phyloP scores from a whole-genome alignment of 768 basidiomycete genomes.

The Naganishia randhawae region DNA sequence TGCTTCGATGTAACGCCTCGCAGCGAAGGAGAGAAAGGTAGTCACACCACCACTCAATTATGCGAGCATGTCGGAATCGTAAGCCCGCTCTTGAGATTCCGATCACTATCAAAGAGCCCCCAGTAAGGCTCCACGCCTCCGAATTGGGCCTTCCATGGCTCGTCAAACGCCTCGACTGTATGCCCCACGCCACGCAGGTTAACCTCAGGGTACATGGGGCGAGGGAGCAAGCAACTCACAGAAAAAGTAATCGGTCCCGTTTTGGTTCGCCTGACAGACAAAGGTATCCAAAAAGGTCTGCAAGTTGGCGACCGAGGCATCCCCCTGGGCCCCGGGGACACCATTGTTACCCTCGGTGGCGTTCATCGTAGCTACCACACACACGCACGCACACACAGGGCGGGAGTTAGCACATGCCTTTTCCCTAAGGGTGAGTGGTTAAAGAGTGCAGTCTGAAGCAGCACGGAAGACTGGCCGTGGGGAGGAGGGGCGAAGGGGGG shows the following conservation, averaged over 20 bases:
- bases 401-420: no score
- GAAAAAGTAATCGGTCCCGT: constrained; percentile 81
- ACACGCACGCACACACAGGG: neutral
- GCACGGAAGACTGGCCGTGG: no score
- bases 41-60: no score
- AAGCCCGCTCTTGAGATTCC: constrained; percentile 47
- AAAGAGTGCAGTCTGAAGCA: no score
- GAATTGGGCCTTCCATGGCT: constrained; percentile 74
- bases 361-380: neutral
- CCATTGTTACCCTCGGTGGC: constrained; percentile 58
- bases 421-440: no score
- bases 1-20: no score
- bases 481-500: neutral
- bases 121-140: constrained; percentile 76
- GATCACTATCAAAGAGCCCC: constrained; percentile 64
- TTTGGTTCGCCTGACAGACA: constrained; percentile 77
- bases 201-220: neutral
- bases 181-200: neutral
- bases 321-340: constrained; percentile 60
- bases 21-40: no score
- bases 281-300: constrained; percentile 80
- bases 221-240: constrained; percentile 18
- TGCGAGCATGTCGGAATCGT: constrained; percentile 49
- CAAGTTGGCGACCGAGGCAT: constrained; percentile 50
- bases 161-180: constrained; percentile 64